Percentiles rank a stretch among this genome's conserved stretches.
These are phyloP conservation scores for Beta lomatogona DNA, from an alignment of 179 eudicot species.

Conservation along the genomic window DNA sequence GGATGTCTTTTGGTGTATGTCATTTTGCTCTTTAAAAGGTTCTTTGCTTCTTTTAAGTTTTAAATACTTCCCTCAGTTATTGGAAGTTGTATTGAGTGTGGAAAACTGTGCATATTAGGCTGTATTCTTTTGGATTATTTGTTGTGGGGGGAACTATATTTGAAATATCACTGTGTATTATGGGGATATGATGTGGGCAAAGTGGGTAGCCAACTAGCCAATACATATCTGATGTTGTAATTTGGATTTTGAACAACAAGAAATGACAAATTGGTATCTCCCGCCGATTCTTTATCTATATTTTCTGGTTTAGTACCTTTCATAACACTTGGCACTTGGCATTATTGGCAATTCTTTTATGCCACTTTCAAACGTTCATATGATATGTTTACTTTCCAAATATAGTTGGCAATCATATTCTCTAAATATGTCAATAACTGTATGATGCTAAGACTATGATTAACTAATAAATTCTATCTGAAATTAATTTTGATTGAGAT, in stretches of 20 bases:
- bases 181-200: neutral
- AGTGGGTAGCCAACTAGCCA: too few species aligned
- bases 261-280: neutral
- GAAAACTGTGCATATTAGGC: neutral
- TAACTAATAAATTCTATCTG: neutral
- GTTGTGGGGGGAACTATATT: neutral
- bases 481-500: too few species aligned
- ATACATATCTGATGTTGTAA: neutral
- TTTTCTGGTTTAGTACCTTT: neutral
- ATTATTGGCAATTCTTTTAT: neutral
- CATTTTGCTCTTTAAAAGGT: constrained; percentile 4
- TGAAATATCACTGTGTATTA: neutral
- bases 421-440: neutral
- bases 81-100: neutral
- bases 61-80: neutral
- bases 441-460: neutral
- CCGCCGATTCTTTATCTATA: neutral
- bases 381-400: neutral
- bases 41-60: neutral
- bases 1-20: constrained; percentile 20
- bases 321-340: neutral
- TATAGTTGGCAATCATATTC: neutral
- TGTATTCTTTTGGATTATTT: neutral
- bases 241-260: neutral
- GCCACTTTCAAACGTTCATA: neutral